Conservation (phyloP, 176 grass and related monocot genomes). For the Microstegium vimineum region DNA sequence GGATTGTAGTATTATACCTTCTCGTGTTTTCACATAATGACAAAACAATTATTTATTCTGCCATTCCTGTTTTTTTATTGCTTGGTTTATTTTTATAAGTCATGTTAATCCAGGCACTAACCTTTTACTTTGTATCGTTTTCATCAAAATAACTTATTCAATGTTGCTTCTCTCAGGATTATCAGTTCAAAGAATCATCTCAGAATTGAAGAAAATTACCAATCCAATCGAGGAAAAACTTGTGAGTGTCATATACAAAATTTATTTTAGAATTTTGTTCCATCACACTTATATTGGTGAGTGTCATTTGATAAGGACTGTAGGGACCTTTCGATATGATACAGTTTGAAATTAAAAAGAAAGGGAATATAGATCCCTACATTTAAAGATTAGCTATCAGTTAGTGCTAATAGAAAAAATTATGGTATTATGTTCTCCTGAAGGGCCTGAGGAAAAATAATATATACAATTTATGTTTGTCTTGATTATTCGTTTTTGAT, state of each 20-base stretch:
- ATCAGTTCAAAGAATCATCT: slow-evolving; percentile 29
- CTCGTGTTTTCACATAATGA: slow-evolving; percentile 6
- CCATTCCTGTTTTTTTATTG: not conserved
- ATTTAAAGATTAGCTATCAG: not conserved
- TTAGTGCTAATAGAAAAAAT: slow-evolving; percentile 14
- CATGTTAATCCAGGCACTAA: not conserved
- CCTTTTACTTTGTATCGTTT: slow-evolving; percentile 1
- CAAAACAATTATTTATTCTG: not conserved
- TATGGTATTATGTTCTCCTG: slow-evolving; percentile 11
- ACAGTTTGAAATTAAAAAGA: not conserved
- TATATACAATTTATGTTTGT: not conserved
- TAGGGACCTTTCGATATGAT: not conserved
- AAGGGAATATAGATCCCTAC: not conserved
- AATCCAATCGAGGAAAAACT: slow-evolving; percentile 26
- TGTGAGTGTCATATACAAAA: slow-evolving; percentile 35
- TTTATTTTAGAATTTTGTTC: slow-evolving; percentile 2
- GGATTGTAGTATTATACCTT: not conserved
- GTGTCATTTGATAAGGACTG: slow-evolving; percentile 16
- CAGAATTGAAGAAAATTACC: slow-evolving; percentile 30
- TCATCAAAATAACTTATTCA: slow-evolving; percentile 24
- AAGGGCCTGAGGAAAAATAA: not conserved
- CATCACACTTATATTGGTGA: not conserved
- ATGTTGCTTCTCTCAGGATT: slow-evolving; percentile 16
- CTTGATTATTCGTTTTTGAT: not conserved
- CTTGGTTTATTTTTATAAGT: not conserved